These are phyloP conservation scores for Nakazawaea ishiwadae DNA, from an alignment of 805 yeast genomes.

Conservation along the genomic window DNA sequence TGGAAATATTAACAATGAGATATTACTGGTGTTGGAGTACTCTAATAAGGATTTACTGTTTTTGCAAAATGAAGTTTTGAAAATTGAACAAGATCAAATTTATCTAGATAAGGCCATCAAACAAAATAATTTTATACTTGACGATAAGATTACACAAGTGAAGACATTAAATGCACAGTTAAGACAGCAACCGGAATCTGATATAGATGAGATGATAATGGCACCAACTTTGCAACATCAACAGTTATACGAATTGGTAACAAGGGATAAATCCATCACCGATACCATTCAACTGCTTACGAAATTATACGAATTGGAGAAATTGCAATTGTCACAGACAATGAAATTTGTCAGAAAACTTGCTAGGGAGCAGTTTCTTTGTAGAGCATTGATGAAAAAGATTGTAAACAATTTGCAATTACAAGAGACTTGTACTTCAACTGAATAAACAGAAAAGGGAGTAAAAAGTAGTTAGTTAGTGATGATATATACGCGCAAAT, in stretches of 20 bases:
- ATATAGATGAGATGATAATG: conserved; percentile 38
- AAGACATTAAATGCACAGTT: conserved; percentile 24
- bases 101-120: conserved; percentile 16
- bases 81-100: conserved; percentile 20
- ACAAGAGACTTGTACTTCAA: neutral
- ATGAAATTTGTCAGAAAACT: conserved; percentile 42
- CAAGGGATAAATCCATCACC: conserved; percentile 65
- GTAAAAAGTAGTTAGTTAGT: neutral
- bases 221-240: conserved; percentile 50
- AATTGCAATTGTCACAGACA: conserved; percentile 43
- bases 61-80: conserved; percentile 17
- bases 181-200: conserved; percentile 23
- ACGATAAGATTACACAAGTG: conserved; percentile 15
- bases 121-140: conserved; percentile 24
- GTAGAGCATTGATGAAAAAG: conserved; percentile 15
- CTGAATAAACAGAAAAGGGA: neutral
- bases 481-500: neutral
- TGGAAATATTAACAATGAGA: conserved; percentile 9
- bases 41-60: conserved; percentile 17
- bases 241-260: conserved; percentile 59
- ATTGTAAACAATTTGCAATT: conserved; percentile 3
- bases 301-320: conserved; percentile 45
- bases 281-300: conserved; percentile 44
- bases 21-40: conserved; percentile 9
- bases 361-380: conserved; percentile 61